A percentile compares a stretch with the other conserved stretches of the same genome.
Evolutionary conservation across 2,329 filamentous ascomycete species (phyloP).

Genomic region (Exserohilum turcica): DNA sequence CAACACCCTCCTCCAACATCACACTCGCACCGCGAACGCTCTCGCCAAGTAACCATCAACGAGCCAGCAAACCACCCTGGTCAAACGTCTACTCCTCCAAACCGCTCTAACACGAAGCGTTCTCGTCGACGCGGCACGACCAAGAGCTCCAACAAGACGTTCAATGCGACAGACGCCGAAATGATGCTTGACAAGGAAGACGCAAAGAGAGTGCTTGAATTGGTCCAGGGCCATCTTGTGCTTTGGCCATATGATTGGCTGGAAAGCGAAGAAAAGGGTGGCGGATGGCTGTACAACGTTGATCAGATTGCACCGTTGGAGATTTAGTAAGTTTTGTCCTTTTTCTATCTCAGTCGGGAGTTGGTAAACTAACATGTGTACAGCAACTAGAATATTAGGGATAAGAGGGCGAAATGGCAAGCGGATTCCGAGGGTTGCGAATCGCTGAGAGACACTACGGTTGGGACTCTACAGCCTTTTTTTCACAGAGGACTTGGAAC

Average conservation of each 20-base stretch:
- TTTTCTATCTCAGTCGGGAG: too few species aligned
- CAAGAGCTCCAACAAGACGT: constrained; percentile 68
- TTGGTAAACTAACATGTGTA: neutral
- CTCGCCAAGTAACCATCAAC: constrained; percentile 45
- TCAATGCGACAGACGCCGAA: constrained; percentile 69
- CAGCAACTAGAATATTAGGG: neutral
- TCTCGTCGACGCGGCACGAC: constrained; percentile 72
- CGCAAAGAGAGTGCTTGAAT: constrained; percentile 77
- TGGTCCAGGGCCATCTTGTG: constrained; percentile 88
- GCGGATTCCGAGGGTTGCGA: too few species aligned
- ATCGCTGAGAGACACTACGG: too few species aligned
- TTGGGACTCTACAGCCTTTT: too few species aligned
- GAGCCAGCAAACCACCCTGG: constrained; percentile 28
- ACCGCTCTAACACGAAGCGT: constrained; percentile 27
- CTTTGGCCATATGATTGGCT: constrained; percentile 92
- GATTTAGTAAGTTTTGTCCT: constrained; percentile 66
- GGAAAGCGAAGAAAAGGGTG: constrained; percentile 84
- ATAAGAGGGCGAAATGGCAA: too few species aligned
- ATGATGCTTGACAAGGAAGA: constrained; percentile 70
- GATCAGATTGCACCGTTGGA: constrained; percentile 95
- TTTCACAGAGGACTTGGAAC: neutral
- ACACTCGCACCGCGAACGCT: constrained; percentile 22
- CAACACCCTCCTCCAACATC: constrained; percentile 10
- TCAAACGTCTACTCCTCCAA: constrained; percentile 3
- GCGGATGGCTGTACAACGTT: constrained; percentile 96